Percentiles rank a stretch among this genome's conserved stretches.
Conservation (phyloP, 148 eudicot species). For the Drosera capensis region DNA sequence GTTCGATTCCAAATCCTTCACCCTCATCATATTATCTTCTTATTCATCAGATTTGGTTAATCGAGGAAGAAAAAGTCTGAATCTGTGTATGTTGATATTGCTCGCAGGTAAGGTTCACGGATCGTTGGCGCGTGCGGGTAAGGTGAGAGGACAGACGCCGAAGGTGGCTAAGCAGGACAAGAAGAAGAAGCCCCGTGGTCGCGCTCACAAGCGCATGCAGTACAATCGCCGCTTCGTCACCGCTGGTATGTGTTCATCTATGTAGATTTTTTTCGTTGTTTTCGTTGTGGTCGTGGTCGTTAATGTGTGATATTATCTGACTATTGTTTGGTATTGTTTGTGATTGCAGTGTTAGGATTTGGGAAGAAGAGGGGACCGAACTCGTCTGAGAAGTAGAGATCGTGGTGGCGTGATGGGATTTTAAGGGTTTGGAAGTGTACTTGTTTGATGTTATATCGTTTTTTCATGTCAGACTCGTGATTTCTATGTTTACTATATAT, state of each 20-base stretch:
- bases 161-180: constrained; percentile 81
- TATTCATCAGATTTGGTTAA: too few species aligned
- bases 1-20: too few species aligned
- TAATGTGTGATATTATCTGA: background rate
- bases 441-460: too few species aligned
- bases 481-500: too few species aligned
- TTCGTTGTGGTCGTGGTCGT: background rate
- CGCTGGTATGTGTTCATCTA: constrained; percentile 29
- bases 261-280: background rate
- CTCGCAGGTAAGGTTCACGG: constrained; percentile 75
- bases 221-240: constrained; percentile 88
- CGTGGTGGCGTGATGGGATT: too few species aligned
- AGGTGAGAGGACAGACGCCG: constrained; percentile 84
- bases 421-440: too few species aligned
- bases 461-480: too few species aligned
- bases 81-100: too few species aligned
- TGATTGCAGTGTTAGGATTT: constrained; percentile 42
- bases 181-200: constrained; percentile 93
- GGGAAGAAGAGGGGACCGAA: constrained; percentile 67
- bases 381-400: constrained; percentile 62
- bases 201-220: constrained; percentile 84
- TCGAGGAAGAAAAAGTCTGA: too few species aligned
- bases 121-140: constrained; percentile 88
- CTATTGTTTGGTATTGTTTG: background rate
- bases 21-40: too few species aligned